A percentile compares a stretch with the other conserved stretches of the same genome.
Evolutionary conservation across 2,329 filamentous ascomycete species (phyloP).

Genomic region (Diaporthe aspalathi): DNA sequence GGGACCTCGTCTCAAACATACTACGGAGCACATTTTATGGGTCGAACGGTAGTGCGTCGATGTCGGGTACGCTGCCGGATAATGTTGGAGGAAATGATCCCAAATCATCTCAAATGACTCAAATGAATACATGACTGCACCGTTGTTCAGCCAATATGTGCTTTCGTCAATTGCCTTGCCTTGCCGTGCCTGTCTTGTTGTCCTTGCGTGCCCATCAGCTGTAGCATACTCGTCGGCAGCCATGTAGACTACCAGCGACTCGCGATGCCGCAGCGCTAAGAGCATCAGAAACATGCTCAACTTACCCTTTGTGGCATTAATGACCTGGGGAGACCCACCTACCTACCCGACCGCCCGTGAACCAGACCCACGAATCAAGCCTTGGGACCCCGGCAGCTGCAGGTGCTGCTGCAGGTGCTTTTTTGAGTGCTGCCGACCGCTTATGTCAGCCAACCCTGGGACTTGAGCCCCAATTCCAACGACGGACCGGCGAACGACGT

Average conservation of each 20-base stretch:
- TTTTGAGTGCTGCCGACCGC: too few relatives aligned
- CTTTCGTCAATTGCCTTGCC: neutral
- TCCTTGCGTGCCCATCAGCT: neutral
- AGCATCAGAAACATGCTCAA: conserved; percentile 21
- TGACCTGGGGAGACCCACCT: neutral
- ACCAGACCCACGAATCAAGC: conserved; percentile 17
- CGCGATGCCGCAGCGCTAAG: conserved; percentile 2
- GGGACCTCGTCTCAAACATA: neutral
- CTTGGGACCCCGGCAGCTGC: too few relatives aligned
- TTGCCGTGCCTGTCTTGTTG: too few relatives aligned
- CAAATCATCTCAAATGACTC: neutral
- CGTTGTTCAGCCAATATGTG: neutral
- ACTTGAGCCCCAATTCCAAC: neutral
- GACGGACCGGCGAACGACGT: neutral
- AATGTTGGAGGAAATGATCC: neutral
- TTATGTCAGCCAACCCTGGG: neutral
- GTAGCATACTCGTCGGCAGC: neutral
- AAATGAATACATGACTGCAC: neutral
- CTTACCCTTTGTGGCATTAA: neutral
- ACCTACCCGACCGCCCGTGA: too few relatives aligned
- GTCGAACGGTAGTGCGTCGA: neutral
- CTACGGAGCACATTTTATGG: too few relatives aligned
- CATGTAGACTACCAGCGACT: conserved; percentile 8
- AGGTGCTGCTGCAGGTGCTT: too few relatives aligned
- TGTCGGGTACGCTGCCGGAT: neutral